phyloP scores from a whole-genome alignment of 2,329 filamentous ascomycete genomes.

The Dothiorella sarmentorum region DNA sequence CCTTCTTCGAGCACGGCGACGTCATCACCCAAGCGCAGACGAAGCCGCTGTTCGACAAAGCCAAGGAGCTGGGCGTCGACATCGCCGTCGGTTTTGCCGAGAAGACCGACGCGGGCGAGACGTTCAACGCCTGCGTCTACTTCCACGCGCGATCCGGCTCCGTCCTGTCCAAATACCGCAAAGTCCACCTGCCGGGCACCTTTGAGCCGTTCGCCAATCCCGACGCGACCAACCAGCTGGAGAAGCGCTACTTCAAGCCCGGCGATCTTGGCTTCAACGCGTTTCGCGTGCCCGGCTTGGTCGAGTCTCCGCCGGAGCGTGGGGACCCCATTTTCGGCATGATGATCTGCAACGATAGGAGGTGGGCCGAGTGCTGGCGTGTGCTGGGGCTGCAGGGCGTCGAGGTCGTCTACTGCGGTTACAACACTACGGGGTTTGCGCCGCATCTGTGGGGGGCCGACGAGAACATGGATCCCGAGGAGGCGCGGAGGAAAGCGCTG shows the following conservation, averaged over 20 bases:
- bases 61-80: slow-evolving; percentile 47
- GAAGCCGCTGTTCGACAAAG: slow-evolving; percentile 47
- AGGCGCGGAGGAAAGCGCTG: slow-evolving; percentile 45
- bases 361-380: slow-evolving; percentile 53
- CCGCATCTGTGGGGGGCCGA: slow-evolving; percentile 43
- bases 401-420: slow-evolving; percentile 48
- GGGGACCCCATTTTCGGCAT: slow-evolving; percentile 52
- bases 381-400: slow-evolving; percentile 50
- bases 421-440: slow-evolving; percentile 50
- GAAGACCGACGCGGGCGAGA: slow-evolving; percentile 37
- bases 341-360: slow-evolving; percentile 55
- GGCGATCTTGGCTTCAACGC: slow-evolving; percentile 52
- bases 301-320: slow-evolving; percentile 24
- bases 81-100: slow-evolving; percentile 53
- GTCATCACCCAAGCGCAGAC: slow-evolving; percentile 41
- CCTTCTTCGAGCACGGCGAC: slow-evolving; percentile 49
- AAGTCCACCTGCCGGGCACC: slow-evolving; percentile 25
- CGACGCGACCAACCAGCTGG: slow-evolving; percentile 50
- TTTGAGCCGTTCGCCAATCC: slow-evolving; percentile 38
- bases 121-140: slow-evolving; percentile 27
- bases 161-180: slow-evolving; percentile 24
- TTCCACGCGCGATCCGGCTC: slow-evolving; percentile 23
- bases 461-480: slow-evolving; percentile 39
- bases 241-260: slow-evolving; percentile 53
- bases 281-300: slow-evolving; percentile 38